Conservation (phyloP, 306 rosid species). For the Sindora glabra region DNA sequence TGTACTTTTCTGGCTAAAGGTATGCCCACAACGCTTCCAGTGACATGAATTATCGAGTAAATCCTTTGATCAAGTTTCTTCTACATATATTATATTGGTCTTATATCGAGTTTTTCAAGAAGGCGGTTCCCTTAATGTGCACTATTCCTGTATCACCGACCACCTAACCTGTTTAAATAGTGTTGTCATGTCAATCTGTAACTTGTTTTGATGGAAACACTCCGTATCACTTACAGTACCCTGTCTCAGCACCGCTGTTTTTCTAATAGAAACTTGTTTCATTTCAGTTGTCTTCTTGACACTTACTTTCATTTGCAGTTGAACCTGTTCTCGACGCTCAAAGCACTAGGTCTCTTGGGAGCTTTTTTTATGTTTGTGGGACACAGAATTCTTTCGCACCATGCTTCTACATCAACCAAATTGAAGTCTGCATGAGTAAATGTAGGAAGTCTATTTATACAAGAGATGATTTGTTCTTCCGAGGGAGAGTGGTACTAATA, state of each 20-base stretch:
- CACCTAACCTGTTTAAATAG: too few relatives aligned
- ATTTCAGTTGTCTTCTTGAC: slow-evolving; percentile 9
- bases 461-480: slow-evolving; percentile 1
- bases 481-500: slow-evolving; percentile 16
- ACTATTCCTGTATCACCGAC: too few relatives aligned
- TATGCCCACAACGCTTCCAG: slow-evolving; percentile 20
- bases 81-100: not conserved
- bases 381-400: slow-evolving; percentile 80
- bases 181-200: too few relatives aligned
- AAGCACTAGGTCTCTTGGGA: slow-evolving; percentile 67
- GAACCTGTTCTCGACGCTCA: slow-evolving; percentile 87
- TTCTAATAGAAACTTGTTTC: not conserved
- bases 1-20: slow-evolving; percentile 93
- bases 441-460: slow-evolving; percentile 13
- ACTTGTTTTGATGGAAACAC: too few relatives aligned
- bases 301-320: too few relatives aligned
- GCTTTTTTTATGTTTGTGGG: slow-evolving; percentile 70
- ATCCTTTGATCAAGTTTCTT: too few relatives aligned
- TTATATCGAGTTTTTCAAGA: too few relatives aligned
- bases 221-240: too few relatives aligned
- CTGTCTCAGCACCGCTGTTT: too few relatives aligned
- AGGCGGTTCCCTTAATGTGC: too few relatives aligned
- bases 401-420: slow-evolving; percentile 73
- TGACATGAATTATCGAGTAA: too few relatives aligned
- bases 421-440: slow-evolving; percentile 76